Evolutionary conservation across 768 basidiomycete genomes (phyloP).

Genomic region (Mrakia blollopis): DNA sequence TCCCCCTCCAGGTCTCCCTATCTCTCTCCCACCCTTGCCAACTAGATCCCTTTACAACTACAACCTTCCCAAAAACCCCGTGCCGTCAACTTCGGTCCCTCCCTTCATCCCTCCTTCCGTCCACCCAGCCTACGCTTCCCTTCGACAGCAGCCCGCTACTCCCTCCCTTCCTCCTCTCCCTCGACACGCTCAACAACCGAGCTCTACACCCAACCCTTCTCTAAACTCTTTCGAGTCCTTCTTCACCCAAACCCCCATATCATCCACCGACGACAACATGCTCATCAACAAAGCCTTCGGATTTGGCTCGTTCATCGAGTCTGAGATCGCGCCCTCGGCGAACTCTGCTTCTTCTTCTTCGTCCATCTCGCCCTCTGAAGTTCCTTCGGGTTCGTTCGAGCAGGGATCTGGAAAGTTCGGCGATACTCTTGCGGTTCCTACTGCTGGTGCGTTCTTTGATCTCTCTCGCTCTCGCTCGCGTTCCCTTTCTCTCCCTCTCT

Average conservation of each 20-base stretch:
- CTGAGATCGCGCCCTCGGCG: conserved; percentile 1
- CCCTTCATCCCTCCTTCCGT: conserved; percentile 16
- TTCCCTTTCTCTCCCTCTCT: background rate
- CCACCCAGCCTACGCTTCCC: conserved; percentile 16
- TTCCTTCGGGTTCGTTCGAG: background rate
- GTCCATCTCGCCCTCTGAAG: background rate
- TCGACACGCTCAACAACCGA: conserved; percentile 5
- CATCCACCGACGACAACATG: conserved; percentile 24
- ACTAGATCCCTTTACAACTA: conserved; percentile 6
- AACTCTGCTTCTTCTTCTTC: background rate
- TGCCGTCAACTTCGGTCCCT: conserved; percentile 10
- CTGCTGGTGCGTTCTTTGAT: background rate
- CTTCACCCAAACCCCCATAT: background rate
- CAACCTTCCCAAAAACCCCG: conserved; percentile 2
- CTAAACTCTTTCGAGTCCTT: conserved; percentile 26
- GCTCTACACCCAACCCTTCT: conserved; percentile 1
- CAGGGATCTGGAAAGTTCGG: background rate
- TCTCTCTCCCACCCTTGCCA: conserved; percentile 25
- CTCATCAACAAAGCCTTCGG: conserved; percentile 27
- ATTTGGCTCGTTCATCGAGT: conserved; percentile 20
- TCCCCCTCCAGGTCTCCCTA: conserved; percentile 12
- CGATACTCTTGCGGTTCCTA: background rate
- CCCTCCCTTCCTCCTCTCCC: background rate
- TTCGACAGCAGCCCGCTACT: conserved; percentile 16
- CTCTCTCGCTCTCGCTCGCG: background rate